These are phyloP conservation scores for Phytophthora parvispora DNA, from an alignment of 352 stramenopile genomes.

Conservation along the genomic window DNA sequence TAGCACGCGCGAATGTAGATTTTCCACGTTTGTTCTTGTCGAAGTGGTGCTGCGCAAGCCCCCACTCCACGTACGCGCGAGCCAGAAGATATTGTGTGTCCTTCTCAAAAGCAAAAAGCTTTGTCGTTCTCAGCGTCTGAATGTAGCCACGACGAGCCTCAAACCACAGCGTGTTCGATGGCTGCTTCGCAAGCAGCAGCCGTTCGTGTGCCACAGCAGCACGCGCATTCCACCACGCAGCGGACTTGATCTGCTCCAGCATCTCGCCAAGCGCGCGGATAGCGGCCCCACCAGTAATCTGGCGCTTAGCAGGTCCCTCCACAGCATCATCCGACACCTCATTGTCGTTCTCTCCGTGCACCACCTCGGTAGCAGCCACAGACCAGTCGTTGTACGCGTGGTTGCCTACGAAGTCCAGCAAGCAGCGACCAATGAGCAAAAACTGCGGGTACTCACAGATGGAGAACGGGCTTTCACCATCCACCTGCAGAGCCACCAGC, in stretches of 20 bases:
- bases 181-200: conserved; percentile 68
- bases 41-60: conserved; percentile 94
- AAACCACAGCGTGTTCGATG: conserved; percentile 84
- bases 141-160: conserved; percentile 73
- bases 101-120: conserved; percentile 54
- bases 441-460: conserved; percentile 85
- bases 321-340: conserved; percentile 54
- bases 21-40: conserved; percentile 93
- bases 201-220: conserved; percentile 79
- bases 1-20: conserved; percentile 88
- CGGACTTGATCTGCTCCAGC: conserved; percentile 50
- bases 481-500: conserved; percentile 76
- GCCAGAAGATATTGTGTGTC: conserved; percentile 68
- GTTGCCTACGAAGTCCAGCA: conserved; percentile 77
- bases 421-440: conserved; percentile 67
- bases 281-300: conserved; percentile 34
- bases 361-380: conserved; percentile 49
- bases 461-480: conserved; percentile 83
- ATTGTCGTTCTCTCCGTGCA: conserved; percentile 42
- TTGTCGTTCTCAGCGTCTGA: conserved; percentile 39
- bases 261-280: conserved; percentile 36
- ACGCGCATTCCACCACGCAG: conserved; percentile 80
- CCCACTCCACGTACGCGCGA: conserved; percentile 93
- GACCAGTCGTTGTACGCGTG: conserved; percentile 74
- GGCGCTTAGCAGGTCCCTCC: conserved; percentile 35